Percentiles rank a stretch among this genome's conserved stretches.
Conservation (phyloP, 108 stramenopile genomes). For the Cyclotella kingstonii region DNA sequence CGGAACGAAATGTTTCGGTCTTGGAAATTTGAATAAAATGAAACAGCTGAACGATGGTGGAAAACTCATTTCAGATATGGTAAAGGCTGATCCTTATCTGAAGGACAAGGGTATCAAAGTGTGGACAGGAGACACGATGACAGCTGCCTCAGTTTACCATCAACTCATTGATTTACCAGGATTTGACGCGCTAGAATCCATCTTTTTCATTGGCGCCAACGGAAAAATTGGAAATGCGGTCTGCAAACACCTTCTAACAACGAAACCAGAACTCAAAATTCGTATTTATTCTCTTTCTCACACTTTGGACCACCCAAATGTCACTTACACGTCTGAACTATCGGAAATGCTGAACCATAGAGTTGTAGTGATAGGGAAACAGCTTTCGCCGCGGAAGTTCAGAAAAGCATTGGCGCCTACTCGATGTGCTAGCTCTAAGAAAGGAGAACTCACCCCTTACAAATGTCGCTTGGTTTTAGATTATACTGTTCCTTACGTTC, state of each 20-base stretch:
- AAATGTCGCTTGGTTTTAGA: conserved; percentile 59
- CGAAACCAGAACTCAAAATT: conserved; percentile 61
- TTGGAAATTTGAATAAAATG: conserved; percentile 78
- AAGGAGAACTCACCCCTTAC: conserved; percentile 38
- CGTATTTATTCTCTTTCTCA: conserved; percentile 58
- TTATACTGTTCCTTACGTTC: conserved; percentile 68
- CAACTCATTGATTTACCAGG: conserved; percentile 57
- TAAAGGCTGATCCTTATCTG: conserved; percentile 56
- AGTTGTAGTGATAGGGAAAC: conserved; percentile 63
- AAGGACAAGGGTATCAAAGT: conserved; percentile 65
- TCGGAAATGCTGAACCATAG: conserved; percentile 59
- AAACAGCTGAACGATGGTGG: conserved; percentile 77
- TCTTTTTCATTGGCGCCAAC: conserved; percentile 72
- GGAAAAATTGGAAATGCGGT: conserved; percentile 73
- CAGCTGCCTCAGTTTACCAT: conserved; percentile 64
- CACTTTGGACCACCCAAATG: conserved; percentile 64
- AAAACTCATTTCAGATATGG: conserved; percentile 58
- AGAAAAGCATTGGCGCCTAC: conserved; percentile 49
- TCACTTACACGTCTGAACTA: conserved; percentile 58
- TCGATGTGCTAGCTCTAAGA: conserved; percentile 39
- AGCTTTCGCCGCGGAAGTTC: conserved; percentile 51
- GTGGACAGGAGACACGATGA: conserved; percentile 78
- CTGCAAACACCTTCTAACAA: conserved; percentile 49
- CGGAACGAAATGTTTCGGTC: conserved; percentile 61
- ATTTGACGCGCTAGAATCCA: conserved; percentile 48